Percentiles rank a stretch among this genome's conserved stretches.
These are phyloP conservation scores for Phycomyces blakesleeanus DNA, from an alignment of 192 early-diverging fungal species.

Conservation along the genomic window DNA sequence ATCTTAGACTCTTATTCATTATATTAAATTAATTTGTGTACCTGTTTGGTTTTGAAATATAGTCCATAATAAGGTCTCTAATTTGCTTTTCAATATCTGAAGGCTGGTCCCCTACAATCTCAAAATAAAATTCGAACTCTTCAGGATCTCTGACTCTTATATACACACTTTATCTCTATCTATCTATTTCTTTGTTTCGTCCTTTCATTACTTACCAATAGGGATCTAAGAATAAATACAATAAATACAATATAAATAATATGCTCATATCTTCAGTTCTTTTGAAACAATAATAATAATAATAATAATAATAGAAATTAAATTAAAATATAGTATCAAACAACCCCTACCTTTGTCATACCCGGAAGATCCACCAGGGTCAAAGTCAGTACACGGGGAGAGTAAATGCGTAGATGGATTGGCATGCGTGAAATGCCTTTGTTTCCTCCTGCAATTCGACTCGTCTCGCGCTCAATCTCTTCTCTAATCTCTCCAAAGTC, in stretches of 20 bases:
- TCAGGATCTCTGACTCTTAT: no score
- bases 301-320: background rate
- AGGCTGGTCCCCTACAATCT: conserved; percentile 70
- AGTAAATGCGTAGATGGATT: conserved; percentile 74
- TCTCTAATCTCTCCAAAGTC: conserved; percentile 73
- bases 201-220: conserved; percentile 28
- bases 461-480: conserved; percentile 80
- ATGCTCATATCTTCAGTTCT: background rate
- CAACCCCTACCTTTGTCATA: conserved; percentile 63
- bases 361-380: conserved; percentile 84
- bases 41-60: conserved; percentile 78
- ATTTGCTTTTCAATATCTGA: conserved; percentile 81
- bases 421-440: conserved; percentile 76
- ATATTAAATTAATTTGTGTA: conserved; percentile 2
- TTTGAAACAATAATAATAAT: conserved; percentile 33
- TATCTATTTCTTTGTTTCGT: no score
- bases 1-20: background rate
- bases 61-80: conserved; percentile 70
- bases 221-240: conserved; percentile 30
- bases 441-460: conserved; percentile 72
- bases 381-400: conserved; percentile 71
- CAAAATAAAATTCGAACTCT: background rate
- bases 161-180: no score
- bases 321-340: background rate
- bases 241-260: background rate